These are phyloP conservation scores for Taphrina communis DNA, from an alignment of 1,139 yeast species.

Conservation along the genomic window DNA sequence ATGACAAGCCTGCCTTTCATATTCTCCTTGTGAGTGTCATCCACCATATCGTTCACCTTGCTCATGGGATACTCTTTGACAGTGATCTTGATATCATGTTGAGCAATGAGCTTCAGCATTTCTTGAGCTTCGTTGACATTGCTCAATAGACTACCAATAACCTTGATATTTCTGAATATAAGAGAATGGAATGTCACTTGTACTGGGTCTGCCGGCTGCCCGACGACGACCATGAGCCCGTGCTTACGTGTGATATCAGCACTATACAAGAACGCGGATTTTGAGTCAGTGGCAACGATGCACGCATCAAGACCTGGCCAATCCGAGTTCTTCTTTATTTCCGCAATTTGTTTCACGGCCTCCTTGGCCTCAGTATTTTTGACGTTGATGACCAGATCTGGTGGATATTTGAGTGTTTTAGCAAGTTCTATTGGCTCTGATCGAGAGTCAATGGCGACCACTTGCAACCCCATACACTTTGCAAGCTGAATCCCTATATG, in stretches of 20 bases:
- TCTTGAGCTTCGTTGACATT: conserved; percentile 26
- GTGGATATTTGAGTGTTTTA: conserved; percentile 52
- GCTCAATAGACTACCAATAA: conserved; percentile 17
- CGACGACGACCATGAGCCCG: conserved; percentile 27
- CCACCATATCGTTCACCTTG: conserved; percentile 16
- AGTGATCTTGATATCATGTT: conserved; percentile 16
- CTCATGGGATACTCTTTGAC: conserved; percentile 21
- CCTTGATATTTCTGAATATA: conserved; percentile 28
- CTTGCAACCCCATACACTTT: conserved; percentile 79
- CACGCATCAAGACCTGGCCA: conserved; percentile 33
- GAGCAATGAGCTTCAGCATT: conserved; percentile 12
- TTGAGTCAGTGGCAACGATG: conserved; percentile 19
- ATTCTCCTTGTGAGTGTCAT: conserved; percentile 13
- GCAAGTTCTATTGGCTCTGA: conserved; percentile 51
- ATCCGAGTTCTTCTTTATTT: conserved; percentile 18
- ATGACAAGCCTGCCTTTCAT: conserved; percentile 27
- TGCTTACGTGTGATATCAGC: conserved; percentile 30
- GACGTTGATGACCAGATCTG: conserved; percentile 24
- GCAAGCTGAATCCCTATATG: conserved; percentile 82
- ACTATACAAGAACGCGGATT: conserved; percentile 16
- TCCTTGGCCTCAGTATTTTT: conserved; percentile 6
- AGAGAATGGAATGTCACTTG: conserved; percentile 10
- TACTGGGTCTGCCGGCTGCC: conserved; percentile 29
- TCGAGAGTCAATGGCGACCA: conserved; percentile 72
- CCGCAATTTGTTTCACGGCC: conserved; percentile 12